Percentiles rank a stretch among this genome's conserved stretches.
Evolutionary conservation across 345 rosid species (phyloP).

Genomic region (Mangifera indica): DNA sequence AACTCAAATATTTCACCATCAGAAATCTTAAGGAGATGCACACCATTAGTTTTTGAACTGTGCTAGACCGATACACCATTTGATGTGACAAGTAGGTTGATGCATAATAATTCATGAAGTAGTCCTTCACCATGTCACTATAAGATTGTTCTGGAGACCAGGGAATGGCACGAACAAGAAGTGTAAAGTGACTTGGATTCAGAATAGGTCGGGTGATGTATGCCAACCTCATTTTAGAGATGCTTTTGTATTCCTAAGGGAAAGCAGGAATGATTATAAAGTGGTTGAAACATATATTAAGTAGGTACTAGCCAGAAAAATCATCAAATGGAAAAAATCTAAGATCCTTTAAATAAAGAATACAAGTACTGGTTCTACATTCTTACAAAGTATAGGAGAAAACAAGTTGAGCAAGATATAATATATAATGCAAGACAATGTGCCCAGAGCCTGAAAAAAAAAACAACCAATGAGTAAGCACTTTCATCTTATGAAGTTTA

Average conservation of each 20-base stretch:
- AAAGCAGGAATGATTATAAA: conserved; percentile 15
- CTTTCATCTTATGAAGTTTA: neutral
- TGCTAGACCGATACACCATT: conserved; percentile 65
- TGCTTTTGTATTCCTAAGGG: conserved; percentile 70
- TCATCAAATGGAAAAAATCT: neutral
- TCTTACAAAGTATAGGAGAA: conserved; percentile 88
- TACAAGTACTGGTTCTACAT: conserved; percentile 19
- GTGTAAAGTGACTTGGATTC: conserved; percentile 76
- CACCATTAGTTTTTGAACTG: conserved; percentile 76
- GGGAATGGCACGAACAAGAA: conserved; percentile 88
- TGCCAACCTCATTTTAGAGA: conserved; percentile 69
- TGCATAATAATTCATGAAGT: conserved; percentile 67
- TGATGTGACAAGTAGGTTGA: conserved; percentile 81
- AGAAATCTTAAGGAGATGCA: conserved; percentile 21
- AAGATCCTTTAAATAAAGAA: conserved; percentile 10
- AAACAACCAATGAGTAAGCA: conserved; percentile 6
- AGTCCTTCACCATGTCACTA: conserved; percentile 62
- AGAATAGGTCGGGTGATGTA: conserved; percentile 51
- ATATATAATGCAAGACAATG: conserved; percentile 82
- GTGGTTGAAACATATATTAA: conserved; percentile 4
- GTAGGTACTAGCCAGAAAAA: neutral
- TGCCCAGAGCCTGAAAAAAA: conserved; percentile 75
- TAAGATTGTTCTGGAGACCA: conserved; percentile 59
- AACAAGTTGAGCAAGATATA: conserved; percentile 65
- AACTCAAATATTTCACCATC: neutral